These are phyloP conservation scores for Polysphondylium violaceum DNA, from an alignment of 78 protist genomes.

Conservation along the genomic window DNA sequence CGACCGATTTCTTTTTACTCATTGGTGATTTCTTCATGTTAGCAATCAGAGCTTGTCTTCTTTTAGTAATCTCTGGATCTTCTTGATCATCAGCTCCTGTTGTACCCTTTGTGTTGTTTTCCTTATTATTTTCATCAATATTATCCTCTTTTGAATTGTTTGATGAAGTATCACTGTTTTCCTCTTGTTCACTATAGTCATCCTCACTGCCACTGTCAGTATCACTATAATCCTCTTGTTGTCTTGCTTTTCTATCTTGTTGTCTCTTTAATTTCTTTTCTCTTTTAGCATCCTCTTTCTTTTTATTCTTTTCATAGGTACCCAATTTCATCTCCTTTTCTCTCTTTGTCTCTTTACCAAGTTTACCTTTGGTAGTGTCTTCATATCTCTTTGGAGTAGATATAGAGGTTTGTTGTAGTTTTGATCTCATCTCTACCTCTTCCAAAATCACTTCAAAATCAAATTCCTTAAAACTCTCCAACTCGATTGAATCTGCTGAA, in stretches of 20 bases:
- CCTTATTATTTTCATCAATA: neutral
- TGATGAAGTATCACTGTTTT: neutral
- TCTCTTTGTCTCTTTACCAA: constrained; percentile 1
- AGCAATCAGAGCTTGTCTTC: neutral
- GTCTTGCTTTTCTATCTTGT: neutral
- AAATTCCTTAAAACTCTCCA: constrained; percentile 33
- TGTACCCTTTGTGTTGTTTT: neutral
- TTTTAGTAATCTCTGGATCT: constrained; percentile 15
- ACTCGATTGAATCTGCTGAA: constrained; percentile 10
- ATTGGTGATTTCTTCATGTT: constrained; percentile 11
- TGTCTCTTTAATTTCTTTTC: constrained; percentile 9
- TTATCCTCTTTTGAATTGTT: neutral
- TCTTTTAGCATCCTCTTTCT: constrained; percentile 20
- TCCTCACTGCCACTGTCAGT: neutral
- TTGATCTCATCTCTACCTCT: constrained; percentile 32
- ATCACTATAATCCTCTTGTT: neutral
- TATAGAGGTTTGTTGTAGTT: neutral
- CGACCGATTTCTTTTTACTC: neutral
- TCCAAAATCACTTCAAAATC: constrained; percentile 27
- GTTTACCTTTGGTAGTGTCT: constrained; percentile 66
- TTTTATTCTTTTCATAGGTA: neutral
- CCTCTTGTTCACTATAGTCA: neutral
- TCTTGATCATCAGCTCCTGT: constrained; percentile 6
- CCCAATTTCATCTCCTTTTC: constrained; percentile 59
- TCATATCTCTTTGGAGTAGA: constrained; percentile 37